Percentiles rank a stretch among this genome's conserved stretches.
These are phyloP conservation scores for Triangularia verruculosa DNA, from an alignment of 2,329 filamentous ascomycete genomes.

Conservation along the genomic window DNA sequence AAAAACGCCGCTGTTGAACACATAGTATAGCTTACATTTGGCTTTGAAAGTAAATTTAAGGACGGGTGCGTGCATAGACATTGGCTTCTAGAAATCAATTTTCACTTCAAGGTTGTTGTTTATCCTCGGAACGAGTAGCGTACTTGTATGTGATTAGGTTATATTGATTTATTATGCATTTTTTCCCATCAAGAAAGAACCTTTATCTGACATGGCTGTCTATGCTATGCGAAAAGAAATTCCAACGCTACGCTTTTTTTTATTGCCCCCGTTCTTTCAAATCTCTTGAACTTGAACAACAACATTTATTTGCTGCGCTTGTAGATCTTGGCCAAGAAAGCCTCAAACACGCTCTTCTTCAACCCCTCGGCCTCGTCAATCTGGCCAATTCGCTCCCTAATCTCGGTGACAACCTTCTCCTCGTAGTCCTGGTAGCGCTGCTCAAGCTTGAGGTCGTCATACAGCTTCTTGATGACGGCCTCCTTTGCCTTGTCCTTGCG, in stretches of 20 bases:
- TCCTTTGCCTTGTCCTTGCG: constrained; percentile 83
- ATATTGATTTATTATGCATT: background rate
- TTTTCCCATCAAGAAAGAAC: background rate
- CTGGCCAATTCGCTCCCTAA: constrained; percentile 69
- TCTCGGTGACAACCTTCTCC: constrained; percentile 77
- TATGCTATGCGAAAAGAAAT: background rate
- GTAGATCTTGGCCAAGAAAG: constrained; percentile 95
- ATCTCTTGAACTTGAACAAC: background rate
- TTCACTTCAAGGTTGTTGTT: background rate
- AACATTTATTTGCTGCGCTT: constrained; percentile 81
- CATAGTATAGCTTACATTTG: background rate
- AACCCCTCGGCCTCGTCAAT: constrained; percentile 85
- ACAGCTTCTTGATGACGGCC: constrained; percentile 83
- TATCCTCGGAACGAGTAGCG: background rate
- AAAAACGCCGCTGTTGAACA: background rate
- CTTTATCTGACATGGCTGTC: background rate
- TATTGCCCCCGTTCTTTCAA: background rate
- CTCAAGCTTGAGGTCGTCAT: constrained; percentile 80
- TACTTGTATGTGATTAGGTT: background rate
- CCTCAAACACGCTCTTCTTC: constrained; percentile 86
- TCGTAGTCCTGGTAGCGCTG: constrained; percentile 84
- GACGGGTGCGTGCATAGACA: background rate
- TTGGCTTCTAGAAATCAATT: background rate
- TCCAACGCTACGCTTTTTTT: background rate
- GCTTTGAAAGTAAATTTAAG: too few species aligned